These are phyloP conservation scores for Trypanosoma conorhini DNA, from an alignment of 208 protist species.

Conservation along the genomic window DNA sequence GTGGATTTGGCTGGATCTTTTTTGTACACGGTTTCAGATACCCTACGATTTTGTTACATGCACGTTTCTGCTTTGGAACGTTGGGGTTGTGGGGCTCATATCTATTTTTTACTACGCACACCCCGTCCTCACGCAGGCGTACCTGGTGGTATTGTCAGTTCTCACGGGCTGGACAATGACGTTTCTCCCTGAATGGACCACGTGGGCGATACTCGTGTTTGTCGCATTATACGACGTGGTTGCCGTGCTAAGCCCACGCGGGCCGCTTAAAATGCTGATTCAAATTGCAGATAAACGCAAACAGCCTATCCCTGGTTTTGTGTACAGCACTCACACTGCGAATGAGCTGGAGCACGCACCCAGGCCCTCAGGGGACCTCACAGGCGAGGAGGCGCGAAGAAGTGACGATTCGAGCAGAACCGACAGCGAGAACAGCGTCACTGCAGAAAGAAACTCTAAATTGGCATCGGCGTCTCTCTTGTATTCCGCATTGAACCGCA, in stretches of 20 bases:
- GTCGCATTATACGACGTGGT: constrained; percentile 87
- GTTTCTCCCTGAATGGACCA: constrained; percentile 81
- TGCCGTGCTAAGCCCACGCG: constrained; percentile 76
- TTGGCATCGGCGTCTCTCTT: constrained; percentile 5
- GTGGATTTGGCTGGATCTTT: constrained; percentile 84
- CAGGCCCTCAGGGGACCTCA: background rate
- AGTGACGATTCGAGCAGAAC: background rate
- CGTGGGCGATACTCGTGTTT: constrained; percentile 74
- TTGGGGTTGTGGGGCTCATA: constrained; percentile 69
- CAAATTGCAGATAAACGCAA: constrained; percentile 53
- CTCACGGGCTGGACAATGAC: constrained; percentile 77
- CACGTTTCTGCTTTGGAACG: constrained; percentile 75
- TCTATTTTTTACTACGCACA: constrained; percentile 84
- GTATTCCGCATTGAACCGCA: background rate
- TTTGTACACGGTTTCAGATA: constrained; percentile 81
- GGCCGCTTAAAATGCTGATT: constrained; percentile 78
- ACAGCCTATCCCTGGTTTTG: constrained; percentile 77
- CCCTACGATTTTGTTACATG: constrained; percentile 72
- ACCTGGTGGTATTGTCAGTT: constrained; percentile 68
- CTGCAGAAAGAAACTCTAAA: background rate
- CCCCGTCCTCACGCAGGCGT: constrained; percentile 69
- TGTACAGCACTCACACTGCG: constrained; percentile 63
- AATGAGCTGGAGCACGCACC: background rate
- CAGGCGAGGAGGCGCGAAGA: background rate
- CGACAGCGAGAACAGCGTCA: background rate